These are phyloP conservation scores for Pistacia atlantica DNA, from an alignment of 345 rosid genomes.

Conservation along the genomic window DNA sequence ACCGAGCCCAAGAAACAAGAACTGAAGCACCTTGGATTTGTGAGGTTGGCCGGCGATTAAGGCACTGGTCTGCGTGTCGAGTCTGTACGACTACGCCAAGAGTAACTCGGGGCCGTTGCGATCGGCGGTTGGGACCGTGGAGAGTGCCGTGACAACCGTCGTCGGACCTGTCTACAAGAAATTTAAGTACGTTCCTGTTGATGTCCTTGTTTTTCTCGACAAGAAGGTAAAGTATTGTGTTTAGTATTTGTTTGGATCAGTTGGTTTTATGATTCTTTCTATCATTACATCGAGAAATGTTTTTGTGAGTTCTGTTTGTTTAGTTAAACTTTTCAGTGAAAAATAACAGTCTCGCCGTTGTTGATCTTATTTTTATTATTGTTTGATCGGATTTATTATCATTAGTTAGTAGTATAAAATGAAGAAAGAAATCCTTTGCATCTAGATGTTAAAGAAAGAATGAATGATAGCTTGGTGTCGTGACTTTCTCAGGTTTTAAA, in stretches of 20 bases:
- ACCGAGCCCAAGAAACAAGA: slow-evolving; percentile 37
- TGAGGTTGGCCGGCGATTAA: slow-evolving; percentile 64
- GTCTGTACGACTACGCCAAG: slow-evolving; percentile 71
- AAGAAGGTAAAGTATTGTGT: slow-evolving; percentile 51
- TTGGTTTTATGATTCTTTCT: neutral
- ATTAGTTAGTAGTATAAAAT: no score
- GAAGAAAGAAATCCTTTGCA: no score
- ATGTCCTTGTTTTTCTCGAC: slow-evolving; percentile 71
- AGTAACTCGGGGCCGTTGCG: slow-evolving; percentile 77
- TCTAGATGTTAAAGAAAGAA: no score
- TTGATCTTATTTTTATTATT: no score
- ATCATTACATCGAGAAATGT: no score
- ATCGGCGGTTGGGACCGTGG: slow-evolving; percentile 68
- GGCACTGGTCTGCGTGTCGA: slow-evolving; percentile 46
- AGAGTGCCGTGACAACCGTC: slow-evolving; percentile 63
- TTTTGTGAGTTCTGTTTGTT: neutral
- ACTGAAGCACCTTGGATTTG: slow-evolving; percentile 73
- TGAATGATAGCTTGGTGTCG: no score
- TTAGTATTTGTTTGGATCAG: neutral
- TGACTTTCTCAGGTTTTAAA: no score
- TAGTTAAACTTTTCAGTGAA: neutral
- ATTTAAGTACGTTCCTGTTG: slow-evolving; percentile 62
- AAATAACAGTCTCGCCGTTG: no score
- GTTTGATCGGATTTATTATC: no score
- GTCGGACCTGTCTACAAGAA: slow-evolving; percentile 67